Conservation (phyloP, 2,329 filamentous ascomycete species). For the Diaporthe vaccinii region DNA sequence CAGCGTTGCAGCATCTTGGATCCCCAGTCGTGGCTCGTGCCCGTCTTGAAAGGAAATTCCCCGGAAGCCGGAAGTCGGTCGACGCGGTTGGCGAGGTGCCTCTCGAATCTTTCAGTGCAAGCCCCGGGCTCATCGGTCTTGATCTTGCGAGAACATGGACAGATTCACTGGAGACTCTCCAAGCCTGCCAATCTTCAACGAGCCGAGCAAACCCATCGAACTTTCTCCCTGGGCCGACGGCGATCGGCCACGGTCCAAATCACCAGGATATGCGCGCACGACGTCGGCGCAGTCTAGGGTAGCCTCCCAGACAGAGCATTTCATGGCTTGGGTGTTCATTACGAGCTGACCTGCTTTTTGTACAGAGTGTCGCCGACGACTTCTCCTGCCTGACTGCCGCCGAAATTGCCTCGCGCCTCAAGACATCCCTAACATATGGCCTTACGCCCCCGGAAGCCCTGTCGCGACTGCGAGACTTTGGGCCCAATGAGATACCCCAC, state of each 20-base stretch:
- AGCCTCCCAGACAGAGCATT: constrained; percentile 44
- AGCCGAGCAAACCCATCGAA: constrained; percentile 36
- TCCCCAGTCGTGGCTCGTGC: constrained; percentile 30
- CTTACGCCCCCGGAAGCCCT: constrained; percentile 86
- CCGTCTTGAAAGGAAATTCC: not conserved
- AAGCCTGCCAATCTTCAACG: constrained; percentile 41
- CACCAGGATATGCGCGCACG: constrained; percentile 58
- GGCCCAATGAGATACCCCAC: constrained; percentile 94
- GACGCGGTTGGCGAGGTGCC: not conserved
- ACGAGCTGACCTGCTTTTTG: constrained; percentile 29
- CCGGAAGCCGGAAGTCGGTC: constrained; percentile 4
- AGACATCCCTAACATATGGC: constrained; percentile 87
- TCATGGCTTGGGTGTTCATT: not conserved
- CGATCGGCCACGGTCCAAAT: constrained; percentile 52
- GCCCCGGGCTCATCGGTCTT: not conserved
- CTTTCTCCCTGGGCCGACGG: constrained; percentile 45
- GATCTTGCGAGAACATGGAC: constrained; percentile 36
- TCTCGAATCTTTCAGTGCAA: constrained; percentile 4
- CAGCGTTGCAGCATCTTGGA: constrained; percentile 36
- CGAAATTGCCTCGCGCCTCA: constrained; percentile 82
- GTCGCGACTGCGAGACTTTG: constrained; percentile 82
- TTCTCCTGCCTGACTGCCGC: constrained; percentile 78
- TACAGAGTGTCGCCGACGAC: constrained; percentile 69
- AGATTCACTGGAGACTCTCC: constrained; percentile 40
- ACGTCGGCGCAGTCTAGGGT: constrained; percentile 70